Percentiles rank a stretch among this genome's conserved stretches.
Evolutionary conservation across 2,329 filamentous ascomycete species (phyloP).

Genomic region (Colletotrichum tanaceti): DNA sequence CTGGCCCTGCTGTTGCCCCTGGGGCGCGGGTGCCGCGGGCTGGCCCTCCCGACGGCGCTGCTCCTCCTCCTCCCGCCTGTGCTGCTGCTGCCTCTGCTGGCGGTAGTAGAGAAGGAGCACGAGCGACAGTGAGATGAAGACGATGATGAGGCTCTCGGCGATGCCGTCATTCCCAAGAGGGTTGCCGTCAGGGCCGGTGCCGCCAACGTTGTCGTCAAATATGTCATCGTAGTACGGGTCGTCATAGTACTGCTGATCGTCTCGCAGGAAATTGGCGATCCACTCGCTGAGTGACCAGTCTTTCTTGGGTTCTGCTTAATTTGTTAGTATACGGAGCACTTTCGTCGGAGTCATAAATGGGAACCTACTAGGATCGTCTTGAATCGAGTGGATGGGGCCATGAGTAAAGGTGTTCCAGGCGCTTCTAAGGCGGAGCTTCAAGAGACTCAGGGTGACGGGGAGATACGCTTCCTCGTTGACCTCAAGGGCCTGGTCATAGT

Average conservation of each 20-base stretch:
- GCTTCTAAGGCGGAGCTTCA: constrained; percentile 86
- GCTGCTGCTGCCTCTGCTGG: constrained; percentile 73
- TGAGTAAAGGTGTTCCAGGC: constrained; percentile 95
- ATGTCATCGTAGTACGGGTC: constrained; percentile 66
- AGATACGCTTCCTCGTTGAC: constrained; percentile 95
- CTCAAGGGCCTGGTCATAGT: constrained; percentile 91
- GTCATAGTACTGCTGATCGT: constrained; percentile 73
- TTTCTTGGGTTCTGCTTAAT: constrained; percentile 69
- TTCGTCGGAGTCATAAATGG: not conserved
- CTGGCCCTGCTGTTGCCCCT: constrained; percentile 41
- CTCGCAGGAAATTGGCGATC: constrained; percentile 85
- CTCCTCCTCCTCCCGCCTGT: constrained; percentile 56
- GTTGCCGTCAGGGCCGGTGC: constrained; percentile 66
- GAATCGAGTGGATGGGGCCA: constrained; percentile 91
- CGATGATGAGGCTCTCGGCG: constrained; percentile 85
- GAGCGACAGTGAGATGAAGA: constrained; percentile 79
- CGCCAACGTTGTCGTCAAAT: constrained; percentile 67
- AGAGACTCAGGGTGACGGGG: constrained; percentile 86
- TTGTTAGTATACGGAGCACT: constrained; percentile 46
- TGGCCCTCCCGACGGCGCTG: constrained; percentile 44
- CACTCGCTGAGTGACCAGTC: constrained; percentile 86
- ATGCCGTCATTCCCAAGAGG: constrained; percentile 78
- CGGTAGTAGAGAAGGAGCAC: constrained; percentile 85
- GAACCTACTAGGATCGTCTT: constrained; percentile 83
- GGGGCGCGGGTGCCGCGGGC: constrained; percentile 47